These are phyloP conservation scores for Penicillium canariense DNA, from an alignment of 495 filamentous ascomycete genomes.

Conservation along the genomic window DNA sequence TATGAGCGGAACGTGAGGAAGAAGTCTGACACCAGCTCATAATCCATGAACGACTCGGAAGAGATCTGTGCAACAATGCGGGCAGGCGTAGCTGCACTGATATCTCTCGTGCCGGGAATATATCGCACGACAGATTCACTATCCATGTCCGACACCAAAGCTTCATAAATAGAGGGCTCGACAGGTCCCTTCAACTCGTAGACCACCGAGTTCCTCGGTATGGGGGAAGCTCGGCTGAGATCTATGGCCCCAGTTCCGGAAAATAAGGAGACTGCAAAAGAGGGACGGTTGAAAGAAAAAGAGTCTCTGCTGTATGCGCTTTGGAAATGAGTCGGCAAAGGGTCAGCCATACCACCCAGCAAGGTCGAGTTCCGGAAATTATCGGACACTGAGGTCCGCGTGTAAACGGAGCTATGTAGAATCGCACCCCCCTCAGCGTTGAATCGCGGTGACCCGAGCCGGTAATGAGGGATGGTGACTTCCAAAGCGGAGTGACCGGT, in stretches of 20 bases:
- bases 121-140: slow-evolving; percentile 84
- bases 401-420: slow-evolving; percentile 71
- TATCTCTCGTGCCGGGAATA: slow-evolving; percentile 64
- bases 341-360: slow-evolving; percentile 27
- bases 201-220: slow-evolving; percentile 37
- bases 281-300: slow-evolving; percentile 26
- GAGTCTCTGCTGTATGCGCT: slow-evolving; percentile 28
- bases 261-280: slow-evolving; percentile 45
- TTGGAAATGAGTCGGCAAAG: slow-evolving; percentile 17
- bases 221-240: slow-evolving; percentile 29
- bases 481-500: slow-evolving; percentile 59
- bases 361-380: slow-evolving; percentile 51
- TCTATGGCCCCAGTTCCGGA: slow-evolving; percentile 47
- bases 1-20: slow-evolving; percentile 94
- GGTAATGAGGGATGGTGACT: slow-evolving; percentile 82
- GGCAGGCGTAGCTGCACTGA: slow-evolving; percentile 86
- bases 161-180: slow-evolving; percentile 69
- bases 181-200: slow-evolving; percentile 49
- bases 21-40: slow-evolving; percentile 96
- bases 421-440: slow-evolving; percentile 74
- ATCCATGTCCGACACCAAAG: slow-evolving; percentile 68
- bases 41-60: slow-evolving; percentile 92
- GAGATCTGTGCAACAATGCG: slow-evolving; percentile 97
- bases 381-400: slow-evolving; percentile 51
- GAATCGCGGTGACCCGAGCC: slow-evolving; percentile 79